Percentiles rank a stretch among this genome's conserved stretches.
These are phyloP conservation scores for Cenchrus purpureus DNA, from an alignment of 176 grass and related monocot genomes.

Conservation along the genomic window DNA sequence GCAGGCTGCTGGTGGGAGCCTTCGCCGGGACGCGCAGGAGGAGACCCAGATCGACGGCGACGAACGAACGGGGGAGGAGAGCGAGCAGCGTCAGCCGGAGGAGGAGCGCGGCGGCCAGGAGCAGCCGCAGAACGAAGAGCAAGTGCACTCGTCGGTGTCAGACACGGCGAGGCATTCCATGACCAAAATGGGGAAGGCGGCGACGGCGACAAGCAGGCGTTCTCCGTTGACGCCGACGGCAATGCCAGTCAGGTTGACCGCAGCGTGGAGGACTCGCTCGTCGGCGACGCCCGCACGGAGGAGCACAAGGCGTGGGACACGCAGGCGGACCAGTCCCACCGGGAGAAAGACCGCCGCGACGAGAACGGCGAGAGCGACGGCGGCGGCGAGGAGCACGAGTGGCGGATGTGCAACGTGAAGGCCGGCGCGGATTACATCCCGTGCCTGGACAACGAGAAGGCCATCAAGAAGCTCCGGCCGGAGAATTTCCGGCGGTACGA, in stretches of 20 bases:
- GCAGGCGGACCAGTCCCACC: slow-evolving; percentile 70
- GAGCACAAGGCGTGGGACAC: slow-evolving; percentile 64
- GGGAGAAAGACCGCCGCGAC: slow-evolving; percentile 68
- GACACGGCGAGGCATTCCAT: slow-evolving; percentile 25
- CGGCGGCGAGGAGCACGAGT: slow-evolving; percentile 41
- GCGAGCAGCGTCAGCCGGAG: slow-evolving; percentile 16
- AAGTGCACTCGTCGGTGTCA: neutral
- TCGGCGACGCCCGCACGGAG: slow-evolving; percentile 30
- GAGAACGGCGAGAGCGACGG: neutral
- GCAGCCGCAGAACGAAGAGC: slow-evolving; percentile 12
- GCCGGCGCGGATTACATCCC: slow-evolving; percentile 87
- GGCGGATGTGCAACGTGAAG: slow-evolving; percentile 77
- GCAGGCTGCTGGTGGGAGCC: slow-evolving; percentile 27
- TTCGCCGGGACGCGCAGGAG: slow-evolving; percentile 53
- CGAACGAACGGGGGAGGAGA: neutral
- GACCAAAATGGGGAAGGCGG: slow-evolving; percentile 39
- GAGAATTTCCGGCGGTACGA: slow-evolving; percentile 83
- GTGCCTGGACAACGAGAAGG: slow-evolving; percentile 92
- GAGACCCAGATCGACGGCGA: neutral
- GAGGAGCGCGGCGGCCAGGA: slow-evolving; percentile 1
- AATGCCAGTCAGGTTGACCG: neutral
- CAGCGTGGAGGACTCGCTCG: slow-evolving; percentile 19
- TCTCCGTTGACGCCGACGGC: no score
- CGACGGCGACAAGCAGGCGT: neutral
- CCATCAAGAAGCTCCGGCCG: slow-evolving; percentile 77